A percentile compares a stretch with the other conserved stretches of the same genome.
Conservation (phyloP, 192 early-diverging fungal species). For the Funneliformis mosseae region DNA sequence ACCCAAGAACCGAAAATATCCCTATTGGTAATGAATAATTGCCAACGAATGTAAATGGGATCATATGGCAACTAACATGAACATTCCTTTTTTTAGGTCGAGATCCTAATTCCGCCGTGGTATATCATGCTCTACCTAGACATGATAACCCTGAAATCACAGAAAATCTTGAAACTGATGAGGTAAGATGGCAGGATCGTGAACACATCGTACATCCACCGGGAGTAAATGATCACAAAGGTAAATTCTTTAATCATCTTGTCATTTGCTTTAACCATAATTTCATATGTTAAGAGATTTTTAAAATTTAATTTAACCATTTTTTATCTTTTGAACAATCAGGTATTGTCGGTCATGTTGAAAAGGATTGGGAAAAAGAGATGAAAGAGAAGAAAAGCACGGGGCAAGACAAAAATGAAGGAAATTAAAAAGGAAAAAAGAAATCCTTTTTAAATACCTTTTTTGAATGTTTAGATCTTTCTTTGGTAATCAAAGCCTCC, state of each 20-base stretch:
- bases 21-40: too few species aligned
- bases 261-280: neutral
- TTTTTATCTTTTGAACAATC: neutral
- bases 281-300: too few species aligned
- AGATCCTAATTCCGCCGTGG: neutral
- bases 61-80: too few species aligned
- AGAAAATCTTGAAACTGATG: neutral
- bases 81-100: neutral
- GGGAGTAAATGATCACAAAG: neutral
- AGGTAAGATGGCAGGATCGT: neutral
- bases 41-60: too few species aligned
- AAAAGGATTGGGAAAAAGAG: slow-evolving; percentile 4
- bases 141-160: neutral
- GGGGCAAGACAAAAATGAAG: neutral
- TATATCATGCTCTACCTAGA: neutral
- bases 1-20: too few species aligned
- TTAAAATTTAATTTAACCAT: too few species aligned
- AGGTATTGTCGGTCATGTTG: neutral
- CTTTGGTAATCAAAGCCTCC: too few species aligned
- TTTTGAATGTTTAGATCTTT: too few species aligned
- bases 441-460: too few species aligned
- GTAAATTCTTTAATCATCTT: neutral
- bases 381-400: neutral
- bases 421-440: neutral
- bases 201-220: neutral